A percentile compares a stretch with the other conserved stretches of the same genome.
These are phyloP conservation scores for Nicotiana benthamiana DNA, from an alignment of 257 asterid species.

Conservation along the genomic window DNA sequence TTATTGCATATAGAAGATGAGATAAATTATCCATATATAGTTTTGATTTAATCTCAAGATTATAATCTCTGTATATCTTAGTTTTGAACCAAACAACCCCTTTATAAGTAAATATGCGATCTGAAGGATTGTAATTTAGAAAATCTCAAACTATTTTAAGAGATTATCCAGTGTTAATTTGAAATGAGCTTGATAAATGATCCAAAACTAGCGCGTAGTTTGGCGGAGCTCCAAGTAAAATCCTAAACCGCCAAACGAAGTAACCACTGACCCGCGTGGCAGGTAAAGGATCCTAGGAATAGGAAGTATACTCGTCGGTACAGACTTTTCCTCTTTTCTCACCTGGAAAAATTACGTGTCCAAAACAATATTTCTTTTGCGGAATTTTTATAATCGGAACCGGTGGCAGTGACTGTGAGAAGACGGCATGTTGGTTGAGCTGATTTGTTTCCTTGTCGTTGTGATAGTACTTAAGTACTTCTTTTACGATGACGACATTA, in stretches of 20 bases:
- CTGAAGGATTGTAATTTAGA: not conserved
- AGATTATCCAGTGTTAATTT: not conserved
- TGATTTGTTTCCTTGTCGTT: constrained; percentile 46
- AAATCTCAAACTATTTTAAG: not conserved
- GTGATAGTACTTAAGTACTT: constrained; percentile 35
- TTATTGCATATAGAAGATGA: no score
- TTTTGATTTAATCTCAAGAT: no score
- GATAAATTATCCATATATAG: no score
- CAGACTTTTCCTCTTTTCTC: not conserved
- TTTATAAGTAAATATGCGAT: no score
- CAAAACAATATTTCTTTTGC: not conserved
- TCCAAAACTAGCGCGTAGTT: not conserved
- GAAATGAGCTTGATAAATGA: not conserved
- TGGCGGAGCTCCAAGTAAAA: not conserved
- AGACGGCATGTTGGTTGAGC: constrained; percentile 54
- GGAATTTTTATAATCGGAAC: not conserved
- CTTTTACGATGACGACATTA: constrained; percentile 55
- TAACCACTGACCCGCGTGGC: not conserved
- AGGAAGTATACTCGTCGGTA: no score
- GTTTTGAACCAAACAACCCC: no score
- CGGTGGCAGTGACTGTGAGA: not conserved
- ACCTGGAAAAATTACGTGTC: not conserved
- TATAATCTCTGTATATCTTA: no score
- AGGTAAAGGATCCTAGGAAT: not conserved
- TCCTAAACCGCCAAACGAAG: not conserved